Base-by-base conservation (phyloP, 257 asterid genomes). In the Przewalskia tangutica region DNA sequence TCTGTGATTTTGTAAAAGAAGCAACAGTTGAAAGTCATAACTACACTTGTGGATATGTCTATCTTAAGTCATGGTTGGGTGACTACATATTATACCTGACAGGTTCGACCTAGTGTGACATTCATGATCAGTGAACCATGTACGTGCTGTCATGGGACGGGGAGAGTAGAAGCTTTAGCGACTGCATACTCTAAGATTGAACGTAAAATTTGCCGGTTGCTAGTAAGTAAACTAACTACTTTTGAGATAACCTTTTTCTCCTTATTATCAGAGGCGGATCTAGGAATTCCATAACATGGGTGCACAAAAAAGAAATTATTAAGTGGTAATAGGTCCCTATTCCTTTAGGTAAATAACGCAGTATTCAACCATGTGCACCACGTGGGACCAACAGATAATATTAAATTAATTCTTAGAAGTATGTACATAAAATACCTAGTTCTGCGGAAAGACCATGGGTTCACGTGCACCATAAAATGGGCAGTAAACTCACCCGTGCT, bases 71-170 rank as follows among this genome's bases (percentile, higher is more conserved):
- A 14, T 50, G 23, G 46, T 50, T 73, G 80, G 70, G 23, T 50
- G 4, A 27, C 11, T 50, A 13, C 46, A 42, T 54, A 53, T 86
- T 77, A 75, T 86, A 81, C 83, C 86, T 85, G 79, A 80, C 89
- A 94, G 99, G 98, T 94, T 80, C 92, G 99, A 80, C 99, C 99
- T 34, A 94, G 99, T 86, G 99, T 95, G 80, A 84, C 97, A 44
- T 94, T 91, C 85, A 95, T 94, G 98, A 92, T 95, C 85, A 95
- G 97, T 86, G 97, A 95, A 88, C 97, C 97, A 56, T 95, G 99
- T 90, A 83, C 90, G 53, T 94, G 97, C 85, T 95, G 99, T 84
- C 93, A 88, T 86, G 99, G 94, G 53, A 92, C 97, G 44, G 99
- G 99, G 75, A 88, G 99, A 85, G 99, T 95, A 88, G 97, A 91